Base-by-base conservation (phyloP, 306 rosid species). In the Cercis canadensis region DNA sequence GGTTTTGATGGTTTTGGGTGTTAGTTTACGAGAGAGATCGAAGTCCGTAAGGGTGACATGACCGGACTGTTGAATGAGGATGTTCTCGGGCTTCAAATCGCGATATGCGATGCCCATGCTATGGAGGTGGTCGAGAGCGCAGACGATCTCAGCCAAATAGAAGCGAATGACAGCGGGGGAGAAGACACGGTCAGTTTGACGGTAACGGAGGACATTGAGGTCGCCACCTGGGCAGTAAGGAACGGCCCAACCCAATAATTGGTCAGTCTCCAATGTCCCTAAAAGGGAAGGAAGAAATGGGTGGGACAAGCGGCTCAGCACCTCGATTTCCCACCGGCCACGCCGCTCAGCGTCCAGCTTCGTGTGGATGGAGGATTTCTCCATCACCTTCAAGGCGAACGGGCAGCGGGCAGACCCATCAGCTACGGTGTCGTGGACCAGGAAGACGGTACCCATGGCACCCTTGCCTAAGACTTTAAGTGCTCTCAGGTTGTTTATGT, bases 161-260 rank as follows among this genome's bases (percentile, higher is more conserved):
- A 94, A 94, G 10, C 95, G 88, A 53, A 94, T 87, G 4, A 79
- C 97, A 14, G 87, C 51, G 2, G 90, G 87, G 32, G 99, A 86
- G 83, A 89, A 94, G 3, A 91, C 97, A 7, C 71, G 82, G 53
- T 94, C 99, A 2, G 62, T 76, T 54, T 94, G 99, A 13, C 82
- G 88, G 82, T 91, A 75, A 3, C 97, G 99, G 68, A 94, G 97
- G 59, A 72, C 85, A 73, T 91, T 89, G 57, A 94, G 95, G 65
- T 94, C 99, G 37, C 97, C 97, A 3, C 99, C 99, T 6, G 97
- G 86, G 60, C 99, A 94, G 67, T 81, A 94, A 1, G 99, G 99
- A 12, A 89, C 52, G 3, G 92, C 96, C 97, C 97, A 94, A 5
- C 83, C 96, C 16, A 94, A 8, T n/a, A 82, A 75, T 0, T 76